Base-by-base conservation (phyloP, 768 basidiomycete species). In the Termitomyces sp. region DNA sequence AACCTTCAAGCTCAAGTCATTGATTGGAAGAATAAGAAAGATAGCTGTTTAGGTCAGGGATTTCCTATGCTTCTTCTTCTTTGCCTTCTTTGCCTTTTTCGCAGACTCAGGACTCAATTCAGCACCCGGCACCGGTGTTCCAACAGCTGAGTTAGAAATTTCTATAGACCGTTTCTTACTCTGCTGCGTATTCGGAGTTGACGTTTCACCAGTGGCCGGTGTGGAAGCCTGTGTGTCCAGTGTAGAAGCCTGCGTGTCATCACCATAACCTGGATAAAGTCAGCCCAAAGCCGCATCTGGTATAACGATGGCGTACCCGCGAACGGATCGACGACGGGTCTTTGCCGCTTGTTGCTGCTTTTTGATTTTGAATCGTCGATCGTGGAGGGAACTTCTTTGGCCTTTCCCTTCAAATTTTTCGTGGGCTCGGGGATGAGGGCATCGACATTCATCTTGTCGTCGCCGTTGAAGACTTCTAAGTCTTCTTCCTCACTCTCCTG, bases 241-340 rank as follows among this genome's bases (percentile, higher is more conserved):
- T 1, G 53, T 28, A n/a, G 57, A 24, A 21, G 38, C 24, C 21
- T 58, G 45, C 34, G 52, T 43, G 12, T 70, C 69, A 42, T 75
- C 74, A 22, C 68, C 71, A 48, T 73, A 73, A 5, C 74, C 76
- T 75, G 54, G 26, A 37, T 28, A 19, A 5, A 54, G 34, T 56
- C 35, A 56, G 37, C 11, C 10, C 9, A 46, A 2, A 15, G 12
- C 9, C 28, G 35, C 35, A 32, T 37, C 37, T 21, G 19, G 4
- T 21, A 22, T 21, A 14, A 53, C 19, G 34, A 5, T 46, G 22
- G 52, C 66, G 9, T 62, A 84, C 88, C 87, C 55, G 83, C 78
- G 60, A 89, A 90, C 5, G 84, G 83, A 68, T 89, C 87, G 28
- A 86, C 63, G 0, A 67, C 69, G 28, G 77, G 74, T 60, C 84